Percentiles rank a stretch among this genome's conserved stretches.
phyloP scores from a whole-genome alignment of 208 protist genomes.

The Trypanosoma grayi region DNA sequence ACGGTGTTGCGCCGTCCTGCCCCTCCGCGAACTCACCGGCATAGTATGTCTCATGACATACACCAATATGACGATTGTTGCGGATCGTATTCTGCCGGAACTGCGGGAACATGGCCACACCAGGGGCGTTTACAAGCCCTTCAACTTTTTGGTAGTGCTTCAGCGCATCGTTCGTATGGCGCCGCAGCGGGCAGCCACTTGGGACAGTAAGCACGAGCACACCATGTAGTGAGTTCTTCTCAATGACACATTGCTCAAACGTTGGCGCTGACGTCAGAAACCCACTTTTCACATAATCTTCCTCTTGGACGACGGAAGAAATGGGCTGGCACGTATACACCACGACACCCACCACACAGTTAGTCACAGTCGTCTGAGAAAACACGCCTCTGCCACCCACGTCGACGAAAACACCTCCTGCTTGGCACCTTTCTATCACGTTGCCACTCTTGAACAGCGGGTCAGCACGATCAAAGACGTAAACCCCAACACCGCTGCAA shows the following conservation, averaged over 20 bases:
- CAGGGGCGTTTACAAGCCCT: background rate
- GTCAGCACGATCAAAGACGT: slow-evolving; percentile 48
- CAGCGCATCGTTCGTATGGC: background rate
- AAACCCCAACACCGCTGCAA: slow-evolving; percentile 65
- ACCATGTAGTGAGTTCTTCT: slow-evolving; percentile 74
- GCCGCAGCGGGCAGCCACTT: slow-evolving; percentile 44
- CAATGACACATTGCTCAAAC: slow-evolving; percentile 68
- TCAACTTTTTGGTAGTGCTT: slow-evolving; percentile 8
- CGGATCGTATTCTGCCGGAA: slow-evolving; percentile 68
- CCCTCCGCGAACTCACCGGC: slow-evolving; percentile 12
- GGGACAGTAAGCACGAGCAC: slow-evolving; percentile 68
- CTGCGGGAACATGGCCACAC: slow-evolving; percentile 28
- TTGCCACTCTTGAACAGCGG: slow-evolving; percentile 55
- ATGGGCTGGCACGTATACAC: slow-evolving; percentile 55
- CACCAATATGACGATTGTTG: slow-evolving; percentile 73
- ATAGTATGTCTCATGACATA: slow-evolving; percentile 67
- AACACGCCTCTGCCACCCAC: slow-evolving; percentile 47
- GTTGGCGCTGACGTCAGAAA: slow-evolving; percentile 41
- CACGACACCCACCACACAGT: slow-evolving; percentile 60
- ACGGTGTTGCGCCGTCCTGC: background rate
- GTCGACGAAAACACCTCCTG: slow-evolving; percentile 69
- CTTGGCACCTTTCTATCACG: slow-evolving; percentile 55
- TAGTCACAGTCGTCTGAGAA: slow-evolving; percentile 28
- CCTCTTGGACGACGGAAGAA: slow-evolving; percentile 37
- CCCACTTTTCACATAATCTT: slow-evolving; percentile 34